Evolutionary conservation across 1,284 basidiomycete species (phyloP).

Genomic region (Entoloma clypeatum): DNA sequence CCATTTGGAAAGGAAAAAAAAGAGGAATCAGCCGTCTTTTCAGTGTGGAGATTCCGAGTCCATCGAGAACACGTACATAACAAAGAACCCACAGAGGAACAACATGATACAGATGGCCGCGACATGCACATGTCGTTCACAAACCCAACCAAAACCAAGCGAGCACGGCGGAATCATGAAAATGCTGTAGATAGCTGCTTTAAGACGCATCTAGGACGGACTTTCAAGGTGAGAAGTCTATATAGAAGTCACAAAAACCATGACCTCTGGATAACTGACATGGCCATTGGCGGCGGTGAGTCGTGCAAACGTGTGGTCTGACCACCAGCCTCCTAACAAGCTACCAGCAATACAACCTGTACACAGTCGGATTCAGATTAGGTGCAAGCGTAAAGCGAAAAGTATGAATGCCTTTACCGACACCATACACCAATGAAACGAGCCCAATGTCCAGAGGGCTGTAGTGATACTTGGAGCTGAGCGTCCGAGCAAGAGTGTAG

Average conservation of each 20-base stretch:
- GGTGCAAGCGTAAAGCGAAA: not conserved
- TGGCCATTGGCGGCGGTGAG: slow-evolving; percentile 62
- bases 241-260: not conserved
- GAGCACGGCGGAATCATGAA: slow-evolving; percentile 55
- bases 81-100: slow-evolving; percentile 65
- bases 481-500: slow-evolving; percentile 72
- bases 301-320: slow-evolving; percentile 58
- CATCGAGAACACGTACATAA: slow-evolving; percentile 53
- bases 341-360: slow-evolving; percentile 66
- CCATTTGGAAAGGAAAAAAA: slow-evolving; percentile 9
- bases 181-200: slow-evolving; percentile 56
- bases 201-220: slow-evolving; percentile 61
- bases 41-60: too few relatives aligned
- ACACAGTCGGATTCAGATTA: not conserved
- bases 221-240: not conserved
- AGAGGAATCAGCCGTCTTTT: too few relatives aligned
- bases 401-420: slow-evolving; percentile 40
- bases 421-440: slow-evolving; percentile 71
- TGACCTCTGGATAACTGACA: slow-evolving; percentile 61
- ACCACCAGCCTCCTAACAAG: slow-evolving; percentile 73
- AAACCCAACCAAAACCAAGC: slow-evolving; percentile 76
- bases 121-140: slow-evolving; percentile 59
- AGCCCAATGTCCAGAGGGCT: slow-evolving; percentile 71
- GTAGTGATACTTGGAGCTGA: slow-evolving; percentile 63
- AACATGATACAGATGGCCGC: slow-evolving; percentile 60